phyloP scores from a whole-genome alignment of 768 basidiomycete species.

The Lactarius deliciosus region DNA sequence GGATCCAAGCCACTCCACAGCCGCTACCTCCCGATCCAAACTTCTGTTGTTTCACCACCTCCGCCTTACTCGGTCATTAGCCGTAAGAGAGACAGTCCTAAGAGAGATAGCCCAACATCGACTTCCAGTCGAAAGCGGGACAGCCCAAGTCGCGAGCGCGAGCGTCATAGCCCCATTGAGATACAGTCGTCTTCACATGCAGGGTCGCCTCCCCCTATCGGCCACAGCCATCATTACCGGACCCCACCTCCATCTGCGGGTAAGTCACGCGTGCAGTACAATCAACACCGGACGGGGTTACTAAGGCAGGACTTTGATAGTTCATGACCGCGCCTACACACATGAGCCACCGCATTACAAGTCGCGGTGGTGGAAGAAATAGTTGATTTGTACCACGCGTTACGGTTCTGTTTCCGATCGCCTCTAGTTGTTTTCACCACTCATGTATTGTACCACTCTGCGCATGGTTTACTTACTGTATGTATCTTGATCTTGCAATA shows the following conservation, averaged over 20 bases:
- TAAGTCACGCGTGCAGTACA: conserved; percentile 2
- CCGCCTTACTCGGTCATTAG: conserved; percentile 4
- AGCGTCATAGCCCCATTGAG: conserved; percentile 22
- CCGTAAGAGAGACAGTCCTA: conserved; percentile 17
- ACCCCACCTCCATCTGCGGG: conserved; percentile 1
- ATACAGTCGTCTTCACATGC: conserved; percentile 14
- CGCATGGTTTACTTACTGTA: conserved; percentile 24
- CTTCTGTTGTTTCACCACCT: conserved; percentile 9
- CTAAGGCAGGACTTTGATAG: conserved; percentile 9
- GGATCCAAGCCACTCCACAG: conserved; percentile 7
- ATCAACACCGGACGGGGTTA: conserved; percentile 7
- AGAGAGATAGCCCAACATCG: conserved; percentile 10
- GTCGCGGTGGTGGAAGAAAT: conserved; percentile 24
- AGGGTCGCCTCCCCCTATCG: conserved; percentile 18
- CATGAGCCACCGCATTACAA: conserved; percentile 21
- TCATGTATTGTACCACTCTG: conserved; percentile 16
- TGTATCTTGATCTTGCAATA: conserved; percentile 20
- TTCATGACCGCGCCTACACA: conserved; percentile 12
- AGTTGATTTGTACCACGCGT: neutral
- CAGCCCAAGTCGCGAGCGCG: conserved; percentile 22
- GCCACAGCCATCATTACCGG: conserved; percentile 19
- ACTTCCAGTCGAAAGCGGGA: conserved; percentile 20
- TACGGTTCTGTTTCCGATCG: conserved; percentile 12
- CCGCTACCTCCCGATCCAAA: conserved; percentile 24
- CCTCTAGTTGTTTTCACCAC: too few relatives aligned